phyloP scores from a whole-genome alignment of 2,329 filamentous ascomycete species.

The Clarireedia paspali region DNA sequence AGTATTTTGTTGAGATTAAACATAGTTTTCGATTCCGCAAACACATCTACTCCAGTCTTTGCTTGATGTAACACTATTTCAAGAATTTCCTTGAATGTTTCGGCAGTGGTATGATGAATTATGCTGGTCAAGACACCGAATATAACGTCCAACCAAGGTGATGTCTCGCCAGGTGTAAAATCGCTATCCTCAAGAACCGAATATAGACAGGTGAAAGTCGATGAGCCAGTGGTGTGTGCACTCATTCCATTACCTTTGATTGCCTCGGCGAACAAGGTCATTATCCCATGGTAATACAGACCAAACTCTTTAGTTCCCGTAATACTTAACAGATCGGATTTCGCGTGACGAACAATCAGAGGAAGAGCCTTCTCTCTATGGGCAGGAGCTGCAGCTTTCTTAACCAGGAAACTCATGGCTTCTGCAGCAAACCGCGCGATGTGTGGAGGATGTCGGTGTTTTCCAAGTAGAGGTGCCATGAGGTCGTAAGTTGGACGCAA shows the following conservation, averaged over 20 bases:
- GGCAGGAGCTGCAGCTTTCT: conserved; percentile 75
- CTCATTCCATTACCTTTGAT: conserved; percentile 54
- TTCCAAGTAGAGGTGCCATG: conserved; percentile 77
- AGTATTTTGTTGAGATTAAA: conserved; percentile 36
- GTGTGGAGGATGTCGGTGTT: conserved; percentile 72
- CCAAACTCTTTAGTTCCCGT: conserved; percentile 49
- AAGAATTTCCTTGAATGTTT: conserved; percentile 64
- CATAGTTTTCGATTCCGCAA: conserved; percentile 29
- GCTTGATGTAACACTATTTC: conserved; percentile 50
- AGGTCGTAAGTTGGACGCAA: conserved; percentile 77
- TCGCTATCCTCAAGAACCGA: conserved; percentile 37
- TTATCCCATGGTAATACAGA: conserved; percentile 78
- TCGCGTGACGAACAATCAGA: conserved; percentile 63
- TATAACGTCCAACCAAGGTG: conserved; percentile 56
- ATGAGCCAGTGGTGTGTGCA: conserved; percentile 51
- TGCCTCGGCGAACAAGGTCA: conserved; percentile 86
- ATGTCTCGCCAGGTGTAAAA: conserved; percentile 34
- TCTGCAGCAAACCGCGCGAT: conserved; percentile 91
- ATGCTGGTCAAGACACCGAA: conserved; percentile 72
- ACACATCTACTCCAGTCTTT: conserved; percentile 32
- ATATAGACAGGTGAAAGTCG: conserved; percentile 46
- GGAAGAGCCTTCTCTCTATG: conserved; percentile 67
- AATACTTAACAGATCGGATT: conserved; percentile 55
- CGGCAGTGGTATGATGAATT: conserved; percentile 71
- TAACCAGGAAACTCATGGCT: conserved; percentile 85